Conservation (phyloP, 306 rosid species). For the Senna siamea region DNA sequence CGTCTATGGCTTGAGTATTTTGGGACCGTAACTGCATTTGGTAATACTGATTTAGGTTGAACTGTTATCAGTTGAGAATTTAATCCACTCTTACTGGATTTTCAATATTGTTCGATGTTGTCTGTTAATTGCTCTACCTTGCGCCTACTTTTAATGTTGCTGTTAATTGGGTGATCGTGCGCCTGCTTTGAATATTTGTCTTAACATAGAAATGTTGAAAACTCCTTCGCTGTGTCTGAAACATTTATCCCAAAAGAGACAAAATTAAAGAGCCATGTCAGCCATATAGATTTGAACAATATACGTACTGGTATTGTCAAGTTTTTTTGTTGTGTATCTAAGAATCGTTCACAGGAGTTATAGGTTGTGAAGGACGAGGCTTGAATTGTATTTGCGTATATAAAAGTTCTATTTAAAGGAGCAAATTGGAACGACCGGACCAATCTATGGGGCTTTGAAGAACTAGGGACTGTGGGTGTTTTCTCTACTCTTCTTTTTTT, state of each 20-base stretch:
- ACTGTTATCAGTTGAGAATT: conserved; percentile 3
- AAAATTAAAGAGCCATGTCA: not conserved
- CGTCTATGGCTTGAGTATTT: conserved; percentile 40
- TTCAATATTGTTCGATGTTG: not conserved
- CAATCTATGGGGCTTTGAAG: not conserved
- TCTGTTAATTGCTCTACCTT: conserved; percentile 13
- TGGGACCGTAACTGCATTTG: conserved; percentile 11
- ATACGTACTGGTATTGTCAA: not conserved
- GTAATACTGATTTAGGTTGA: not conserved
- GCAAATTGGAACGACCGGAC: not conserved
- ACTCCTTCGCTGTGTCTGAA: not conserved
- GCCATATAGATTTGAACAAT: not conserved
- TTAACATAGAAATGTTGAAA: not conserved
- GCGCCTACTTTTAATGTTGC: not conserved
- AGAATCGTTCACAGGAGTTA: not conserved
- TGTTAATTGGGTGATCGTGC: not conserved
- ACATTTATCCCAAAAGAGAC: not conserved
- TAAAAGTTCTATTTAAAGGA: not conserved
- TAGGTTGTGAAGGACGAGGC: no score
- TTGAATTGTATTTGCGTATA: not conserved
- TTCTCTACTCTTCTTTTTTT: no score
- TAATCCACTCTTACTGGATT: not conserved
- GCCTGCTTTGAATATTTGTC: not conserved
- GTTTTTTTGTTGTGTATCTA: not conserved
- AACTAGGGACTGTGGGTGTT: not conserved